Evolutionary conservation across 2,329 filamentous ascomycete genomes (phyloP), one percentile per base, ranked within the genome.

Genomic region (Chrysoporthe cubensis): DNA sequence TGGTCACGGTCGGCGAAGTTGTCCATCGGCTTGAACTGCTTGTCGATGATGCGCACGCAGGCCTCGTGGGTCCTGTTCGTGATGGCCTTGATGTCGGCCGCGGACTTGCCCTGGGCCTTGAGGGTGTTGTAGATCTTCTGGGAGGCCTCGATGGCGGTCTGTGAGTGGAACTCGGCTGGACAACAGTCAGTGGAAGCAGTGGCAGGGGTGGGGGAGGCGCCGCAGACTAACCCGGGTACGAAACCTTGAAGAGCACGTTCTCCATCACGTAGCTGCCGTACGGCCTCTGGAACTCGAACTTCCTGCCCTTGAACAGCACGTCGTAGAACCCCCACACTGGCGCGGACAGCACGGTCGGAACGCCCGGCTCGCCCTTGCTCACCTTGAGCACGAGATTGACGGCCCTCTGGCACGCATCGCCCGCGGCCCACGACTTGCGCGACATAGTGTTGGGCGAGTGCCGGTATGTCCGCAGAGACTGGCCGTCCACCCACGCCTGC

Each of bases 191-290:
- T 52, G 32, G 13, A 63, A 42, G n/a, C 11, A 18, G 3, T 21
- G 14, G 9, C 3, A 4, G 18, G 4, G 21, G 9, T 5, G 11
- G 21, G 11, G 48, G 48, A 11, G 61, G 32, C 1, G 40, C 44
- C 42, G 60, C 46, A 40, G 44, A 79, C 87, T 79, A 84, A 93
- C 92, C 92, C 77, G 95, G 95, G 80, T 97, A 98, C 58, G 96
- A 99, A 70, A 99, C 96, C 88, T 99, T 99, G 91, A 99, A 99
- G 72, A 99, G 90, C 70, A 99, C 94, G 77, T 98, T 99, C 89
- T 99, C 96, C 96, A 99, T 99, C 73, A 99, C 96, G 81, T 99
- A 99, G 85, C 92, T 97, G 78, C 94, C 95, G 78, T 99, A 99
- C 68, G 91, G 89, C 71, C 96, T 90, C 86, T 98, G 95, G 87